Percentiles rank a stretch among this genome's conserved stretches.
These are phyloP conservation scores for Cicer arietinum DNA, from an alignment of 306 rosid genomes.

Conservation along the genomic window DNA sequence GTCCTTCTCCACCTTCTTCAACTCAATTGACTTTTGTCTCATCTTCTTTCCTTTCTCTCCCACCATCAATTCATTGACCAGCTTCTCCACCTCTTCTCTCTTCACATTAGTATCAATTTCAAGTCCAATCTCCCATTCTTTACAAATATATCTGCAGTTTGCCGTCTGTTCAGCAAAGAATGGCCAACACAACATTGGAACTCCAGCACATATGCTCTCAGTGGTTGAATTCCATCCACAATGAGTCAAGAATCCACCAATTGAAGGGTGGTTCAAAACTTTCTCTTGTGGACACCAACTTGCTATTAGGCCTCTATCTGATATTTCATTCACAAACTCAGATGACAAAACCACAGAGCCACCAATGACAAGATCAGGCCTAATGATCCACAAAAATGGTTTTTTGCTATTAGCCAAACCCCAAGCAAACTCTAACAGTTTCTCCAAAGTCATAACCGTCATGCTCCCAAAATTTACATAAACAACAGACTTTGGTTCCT, in stretches of 20 bases:
- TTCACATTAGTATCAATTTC: constrained; percentile 40
- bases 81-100: constrained; percentile 47
- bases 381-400: constrained; percentile 18
- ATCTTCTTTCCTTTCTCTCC: constrained; percentile 48
- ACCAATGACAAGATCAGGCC: constrained; percentile 28
- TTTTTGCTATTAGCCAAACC: constrained; percentile 29
- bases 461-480: constrained; percentile 28
- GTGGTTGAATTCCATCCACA: constrained; percentile 52
- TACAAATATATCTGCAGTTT: constrained; percentile 35
- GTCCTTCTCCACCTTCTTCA: constrained; percentile 40
- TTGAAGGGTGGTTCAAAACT: constrained; percentile 42
- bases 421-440: constrained; percentile 21
- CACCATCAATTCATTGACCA: constrained; percentile 46
- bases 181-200: constrained; percentile 52
- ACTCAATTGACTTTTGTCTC: constrained; percentile 36
- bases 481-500: neutral
- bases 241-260: constrained; percentile 46
- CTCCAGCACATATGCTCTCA: constrained; percentile 41
- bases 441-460: neutral
- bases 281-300: constrained; percentile 49
- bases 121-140: constrained; percentile 45
- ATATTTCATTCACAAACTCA: constrained; percentile 7
- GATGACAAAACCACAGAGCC: constrained; percentile 14
- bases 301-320: constrained; percentile 1
- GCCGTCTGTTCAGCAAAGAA: constrained; percentile 40